Percentiles rank a stretch among this genome's conserved stretches.
Conservation (phyloP, 108 stramenopile species). For the Cyclotella atomus region DNA sequence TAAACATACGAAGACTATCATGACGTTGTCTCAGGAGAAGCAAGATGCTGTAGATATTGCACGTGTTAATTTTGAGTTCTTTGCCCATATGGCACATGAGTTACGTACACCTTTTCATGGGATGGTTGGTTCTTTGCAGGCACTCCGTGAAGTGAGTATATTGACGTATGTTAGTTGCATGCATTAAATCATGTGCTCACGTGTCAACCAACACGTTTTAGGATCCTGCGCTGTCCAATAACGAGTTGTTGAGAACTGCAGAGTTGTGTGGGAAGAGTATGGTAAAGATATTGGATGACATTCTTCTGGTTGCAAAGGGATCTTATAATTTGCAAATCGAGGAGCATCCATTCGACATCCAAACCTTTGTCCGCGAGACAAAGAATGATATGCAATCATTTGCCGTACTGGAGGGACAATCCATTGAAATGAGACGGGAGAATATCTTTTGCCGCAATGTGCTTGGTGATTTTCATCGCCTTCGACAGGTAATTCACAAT, state of each 20-base stretch:
- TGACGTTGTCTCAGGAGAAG: not conserved
- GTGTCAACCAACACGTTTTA: too few species aligned
- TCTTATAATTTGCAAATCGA: slow-evolving; percentile 18
- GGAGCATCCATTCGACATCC: slow-evolving; percentile 11
- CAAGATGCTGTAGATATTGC: not conserved
- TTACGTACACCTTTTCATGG: slow-evolving; percentile 55
- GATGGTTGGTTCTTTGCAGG: slow-evolving; percentile 32
- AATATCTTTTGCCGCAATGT: slow-evolving; percentile 3
- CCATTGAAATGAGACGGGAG: slow-evolving; percentile 15
- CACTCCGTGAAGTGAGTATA: slow-evolving; percentile 24
- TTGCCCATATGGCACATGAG: slow-evolving; percentile 38
- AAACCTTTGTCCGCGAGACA: slow-evolving; percentile 23
- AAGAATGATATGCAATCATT: slow-evolving; percentile 17
- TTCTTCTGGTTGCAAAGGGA: slow-evolving; percentile 36
- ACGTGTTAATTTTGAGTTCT: slow-evolving; percentile 20
- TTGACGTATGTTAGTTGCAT: too few species aligned
- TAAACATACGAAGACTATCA: not conserved
- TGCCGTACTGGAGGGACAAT: slow-evolving; percentile 13
- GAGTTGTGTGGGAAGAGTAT: slow-evolving; percentile 37
- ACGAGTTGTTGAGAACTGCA: slow-evolving; percentile 25
- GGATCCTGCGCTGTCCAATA: slow-evolving; percentile 19
- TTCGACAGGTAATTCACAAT: slow-evolving; percentile 34
- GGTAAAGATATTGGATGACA: slow-evolving; percentile 44
- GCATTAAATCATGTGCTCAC: too few species aligned
- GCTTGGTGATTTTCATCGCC: slow-evolving; percentile 13